phyloP scores from a whole-genome alignment of 352 stramenopile genomes.

The Phytophthora pinifolia region DNA sequence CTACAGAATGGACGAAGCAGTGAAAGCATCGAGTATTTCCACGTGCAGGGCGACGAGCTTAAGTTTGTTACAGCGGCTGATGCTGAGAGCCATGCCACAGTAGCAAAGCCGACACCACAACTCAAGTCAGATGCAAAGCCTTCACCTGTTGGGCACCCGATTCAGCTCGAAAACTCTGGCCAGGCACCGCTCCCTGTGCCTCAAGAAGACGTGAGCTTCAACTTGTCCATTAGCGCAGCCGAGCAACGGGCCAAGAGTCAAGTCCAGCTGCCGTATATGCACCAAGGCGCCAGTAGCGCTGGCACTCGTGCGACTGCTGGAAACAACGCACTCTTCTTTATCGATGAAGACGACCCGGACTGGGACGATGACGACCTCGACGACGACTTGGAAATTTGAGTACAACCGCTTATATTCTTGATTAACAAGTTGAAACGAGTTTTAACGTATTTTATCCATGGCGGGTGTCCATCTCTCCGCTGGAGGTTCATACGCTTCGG shows the following conservation, averaged over 20 bases:
- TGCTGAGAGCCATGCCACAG: neutral
- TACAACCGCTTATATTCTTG: neutral
- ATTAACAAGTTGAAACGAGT: neutral
- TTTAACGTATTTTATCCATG: neutral
- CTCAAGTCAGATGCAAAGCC: conserved; percentile 5
- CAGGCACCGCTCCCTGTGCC: conserved; percentile 46
- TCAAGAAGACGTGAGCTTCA: conserved; percentile 70
- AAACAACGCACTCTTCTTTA: conserved; percentile 62
- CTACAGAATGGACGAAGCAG: conserved; percentile 64
- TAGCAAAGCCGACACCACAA: conserved; percentile 1
- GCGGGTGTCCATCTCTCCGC: neutral
- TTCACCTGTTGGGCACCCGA: neutral
- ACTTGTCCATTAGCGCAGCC: conserved; percentile 56
- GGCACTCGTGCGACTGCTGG: conserved; percentile 7
- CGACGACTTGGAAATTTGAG: conserved; percentile 55
- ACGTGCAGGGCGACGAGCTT: conserved; percentile 28
- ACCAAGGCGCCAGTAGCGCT: conserved; percentile 30
- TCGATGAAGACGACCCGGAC: conserved; percentile 80
- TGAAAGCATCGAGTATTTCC: conserved; percentile 72
- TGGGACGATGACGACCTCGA: conserved; percentile 69
- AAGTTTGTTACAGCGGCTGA: conserved; percentile 25
- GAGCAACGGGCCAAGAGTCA: conserved; percentile 61
- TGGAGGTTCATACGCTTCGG: conserved; percentile 7
- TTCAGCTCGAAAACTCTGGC: neutral
- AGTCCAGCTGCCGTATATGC: conserved; percentile 75